phyloP scores from a whole-genome alignment of 1,139 yeast species.

The Hemisphaericaspora xylofermentans region DNA sequence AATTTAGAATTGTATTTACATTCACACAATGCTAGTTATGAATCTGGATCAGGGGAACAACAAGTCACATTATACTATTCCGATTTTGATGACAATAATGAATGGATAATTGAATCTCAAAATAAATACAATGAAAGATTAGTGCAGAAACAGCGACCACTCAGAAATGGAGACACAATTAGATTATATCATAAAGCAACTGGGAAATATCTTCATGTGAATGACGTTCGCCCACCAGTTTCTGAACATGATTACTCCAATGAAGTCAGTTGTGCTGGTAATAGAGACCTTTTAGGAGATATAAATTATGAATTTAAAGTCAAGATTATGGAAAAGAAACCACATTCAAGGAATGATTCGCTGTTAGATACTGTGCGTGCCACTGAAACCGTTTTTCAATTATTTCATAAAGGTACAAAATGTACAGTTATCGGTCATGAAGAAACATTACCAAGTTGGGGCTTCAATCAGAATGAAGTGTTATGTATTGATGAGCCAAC shows the following conservation, averaged over 20 bases:
- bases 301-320: constrained; percentile 54
- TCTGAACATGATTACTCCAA: constrained; percentile 78
- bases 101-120: constrained; percentile 62
- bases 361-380: constrained; percentile 48
- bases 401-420: constrained; percentile 56
- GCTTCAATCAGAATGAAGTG: constrained; percentile 69
- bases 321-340: constrained; percentile 29
- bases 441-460: constrained; percentile 67
- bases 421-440: constrained; percentile 67
- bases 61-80: constrained; percentile 64
- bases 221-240: constrained; percentile 66
- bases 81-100: constrained; percentile 54
- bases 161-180: constrained; percentile 53
- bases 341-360: constrained; percentile 28
- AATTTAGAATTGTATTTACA: constrained; percentile 65
- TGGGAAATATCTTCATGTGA: constrained; percentile 58
- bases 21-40: constrained; percentile 57
- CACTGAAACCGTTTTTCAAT: constrained; percentile 55
- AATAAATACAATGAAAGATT: constrained; percentile 31
- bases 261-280: constrained; percentile 70
- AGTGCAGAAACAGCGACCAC: constrained; percentile 30
- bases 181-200: constrained; percentile 63
- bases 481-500: constrained; percentile 69
- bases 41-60: constrained; percentile 58
- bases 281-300: constrained; percentile 47